Evolutionary conservation across 306 rosid species (phyloP).

Genomic region (Clitoria ternatea): DNA sequence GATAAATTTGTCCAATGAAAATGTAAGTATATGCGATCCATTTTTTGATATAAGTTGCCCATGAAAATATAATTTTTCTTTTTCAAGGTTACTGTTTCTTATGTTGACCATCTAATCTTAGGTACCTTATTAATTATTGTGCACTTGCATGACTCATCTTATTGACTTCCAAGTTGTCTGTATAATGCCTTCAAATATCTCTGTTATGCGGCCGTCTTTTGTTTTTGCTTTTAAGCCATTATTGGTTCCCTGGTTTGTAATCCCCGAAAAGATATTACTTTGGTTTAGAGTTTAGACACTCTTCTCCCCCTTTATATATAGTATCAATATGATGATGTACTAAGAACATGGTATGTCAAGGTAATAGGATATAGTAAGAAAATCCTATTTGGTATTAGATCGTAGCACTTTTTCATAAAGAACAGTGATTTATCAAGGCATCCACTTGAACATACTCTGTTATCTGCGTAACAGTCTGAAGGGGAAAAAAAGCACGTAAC

Average conservation of each 20-base stretch:
- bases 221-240: not conserved
- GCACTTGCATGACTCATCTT: not conserved
- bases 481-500: no score
- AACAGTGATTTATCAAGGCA: not conserved
- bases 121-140: not conserved
- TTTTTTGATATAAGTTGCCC: constrained; percentile 5
- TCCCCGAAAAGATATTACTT: not conserved
- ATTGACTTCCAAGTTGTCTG: not conserved
- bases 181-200: no score
- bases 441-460: constrained; percentile 9
- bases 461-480: not conserved
- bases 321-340: not conserved
- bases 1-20: constrained; percentile 19
- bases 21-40: constrained; percentile 19
- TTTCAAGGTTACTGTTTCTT: not conserved
- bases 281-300: not conserved
- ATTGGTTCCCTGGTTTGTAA: not conserved
- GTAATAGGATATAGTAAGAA: not conserved
- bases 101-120: not conserved
- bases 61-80: not conserved
- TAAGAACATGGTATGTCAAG: not conserved
- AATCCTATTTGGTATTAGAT: not conserved
- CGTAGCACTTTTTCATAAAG: not conserved
- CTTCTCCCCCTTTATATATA: not conserved
- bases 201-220: no score